A percentile compares a stretch with the other conserved stretches of the same genome.
Conservation (phyloP, 768 basidiomycete species). For the Tylopilus cervinicoccineus region DNA sequence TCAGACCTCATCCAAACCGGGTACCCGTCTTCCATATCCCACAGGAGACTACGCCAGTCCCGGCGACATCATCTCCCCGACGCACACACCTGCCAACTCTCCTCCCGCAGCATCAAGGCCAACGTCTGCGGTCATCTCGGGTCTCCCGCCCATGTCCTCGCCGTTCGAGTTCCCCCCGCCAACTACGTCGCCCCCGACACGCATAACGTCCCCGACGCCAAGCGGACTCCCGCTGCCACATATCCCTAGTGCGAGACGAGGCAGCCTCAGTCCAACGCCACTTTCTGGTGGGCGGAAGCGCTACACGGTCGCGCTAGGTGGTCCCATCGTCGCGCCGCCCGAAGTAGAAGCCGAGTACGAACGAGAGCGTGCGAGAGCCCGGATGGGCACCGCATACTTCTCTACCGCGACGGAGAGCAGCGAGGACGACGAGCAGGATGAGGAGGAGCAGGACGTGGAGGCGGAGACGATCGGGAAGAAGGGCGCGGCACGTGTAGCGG, state of each 20-base stretch:
- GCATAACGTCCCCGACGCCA: slow-evolving; percentile 21
- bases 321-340: slow-evolving; percentile 50
- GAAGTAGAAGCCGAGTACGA: slow-evolving; percentile 29
- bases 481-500: slow-evolving; percentile 26
- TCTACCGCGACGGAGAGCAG: slow-evolving; percentile 36
- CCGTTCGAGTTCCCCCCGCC: slow-evolving; percentile 18
- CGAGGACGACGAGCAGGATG: slow-evolving; percentile 34
- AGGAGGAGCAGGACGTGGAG: too few relatives aligned
- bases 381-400: slow-evolving; percentile 42
- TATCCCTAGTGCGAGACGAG: slow-evolving; percentile 37
- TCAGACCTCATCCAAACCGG: slow-evolving; percentile 22
- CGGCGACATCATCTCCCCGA: slow-evolving; percentile 38
- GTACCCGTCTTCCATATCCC: slow-evolving; percentile 69
- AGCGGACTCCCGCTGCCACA: slow-evolving; percentile 43
- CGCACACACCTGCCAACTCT: slow-evolving; percentile 42
- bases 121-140: slow-evolving; percentile 42
- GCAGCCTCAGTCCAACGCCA: slow-evolving; percentile 68
- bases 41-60: slow-evolving; percentile 80
- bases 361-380: slow-evolving; percentile 21
- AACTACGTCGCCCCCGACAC: slow-evolving; percentile 23
- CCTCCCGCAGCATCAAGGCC: slow-evolving; percentile 40
- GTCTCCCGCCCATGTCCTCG: slow-evolving; percentile 35
- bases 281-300: slow-evolving; percentile 54
- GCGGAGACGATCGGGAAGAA: slow-evolving; percentile 57
- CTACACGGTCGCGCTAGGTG: slow-evolving; percentile 83